Base-by-base conservation (phyloP, 2,329 filamentous ascomycete genomes). In the Stromatinia cepivora region DNA sequence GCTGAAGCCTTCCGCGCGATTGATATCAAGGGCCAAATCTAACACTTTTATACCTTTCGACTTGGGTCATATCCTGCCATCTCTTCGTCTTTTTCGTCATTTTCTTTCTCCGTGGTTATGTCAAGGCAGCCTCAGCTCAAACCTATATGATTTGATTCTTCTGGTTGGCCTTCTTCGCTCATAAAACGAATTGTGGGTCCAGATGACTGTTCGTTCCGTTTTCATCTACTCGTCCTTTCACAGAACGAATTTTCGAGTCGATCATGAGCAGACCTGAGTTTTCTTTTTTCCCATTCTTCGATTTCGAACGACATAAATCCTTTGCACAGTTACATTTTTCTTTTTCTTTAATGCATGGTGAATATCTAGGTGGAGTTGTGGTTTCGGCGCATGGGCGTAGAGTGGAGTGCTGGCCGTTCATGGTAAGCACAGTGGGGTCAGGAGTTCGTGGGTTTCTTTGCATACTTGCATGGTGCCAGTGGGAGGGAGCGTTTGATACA, bases 21-120 rank as follows among this genome's bases (percentile, higher is more conserved):
- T 84, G 94, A 98, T 82, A 96, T 98, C 84, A 97, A 98, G 83
- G 94, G 94, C 78, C 94, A 98, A 82, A 97, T 97, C 78, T 95
- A 77, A 77, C 70, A 70, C 57, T 72, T 73, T 71, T 59, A 59
- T 71, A 25, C 48, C 46, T 52, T 65, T 70, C 70, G 68, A 48
- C 63, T 66, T 53, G 65, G 46, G 68, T 58, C 58, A 66, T 69
- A 65, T 50, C 54, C 46, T 71, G 67, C 67, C 48, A 67, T 71
- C 42, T 58, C 36, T n/a, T 36, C 52, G 31, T 42, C 25, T 22
- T 69, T 69, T 58, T 62, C 69, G n/a, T 69, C 67, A 42, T 72
- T 70, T 67, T 65, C 57, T 69, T 58, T 61, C 62, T 36, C 54
- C 34, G 17, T 68, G 64, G 54, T 59, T 58, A 42, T 59, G 61